A percentile compares a stretch with the other conserved stretches of the same genome.
Conservation (phyloP, 2,329 filamentous ascomycete species). For the Tricladium varicosporioides region DNA sequence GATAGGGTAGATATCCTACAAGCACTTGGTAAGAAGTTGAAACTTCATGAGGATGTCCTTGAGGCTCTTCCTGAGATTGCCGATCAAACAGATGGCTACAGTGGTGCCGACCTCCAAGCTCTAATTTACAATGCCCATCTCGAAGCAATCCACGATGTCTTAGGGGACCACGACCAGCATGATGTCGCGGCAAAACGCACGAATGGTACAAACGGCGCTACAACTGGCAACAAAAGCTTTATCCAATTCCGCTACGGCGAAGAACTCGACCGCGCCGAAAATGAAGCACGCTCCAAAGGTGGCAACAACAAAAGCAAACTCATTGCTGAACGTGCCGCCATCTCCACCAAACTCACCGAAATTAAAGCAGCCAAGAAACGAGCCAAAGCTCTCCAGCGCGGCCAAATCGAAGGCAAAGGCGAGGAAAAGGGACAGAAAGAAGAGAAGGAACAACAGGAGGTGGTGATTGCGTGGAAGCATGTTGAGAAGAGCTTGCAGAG, state of each 20-base stretch:
- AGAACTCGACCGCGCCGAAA: conserved; percentile 47
- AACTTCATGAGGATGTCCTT: conserved; percentile 64
- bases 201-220: conserved; percentile 19
- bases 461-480: conserved; percentile 82
- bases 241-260: conserved; percentile 82
- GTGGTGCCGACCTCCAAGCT: conserved; percentile 90
- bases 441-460: conserved; percentile 58
- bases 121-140: conserved; percentile 95
- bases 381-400: conserved; percentile 26
- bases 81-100: conserved; percentile 79
- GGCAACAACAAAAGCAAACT: conserved; percentile 51
- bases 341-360: conserved; percentile 77
- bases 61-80: conserved; percentile 68
- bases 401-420: conserved; percentile 19
- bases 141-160: conserved; percentile 91
- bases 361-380: conserved; percentile 67
- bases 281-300: conserved; percentile 38
- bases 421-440: conserved; percentile 39
- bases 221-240: conserved; percentile 52
- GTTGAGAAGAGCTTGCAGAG: conserved; percentile 72
- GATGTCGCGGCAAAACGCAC: conserved; percentile 32
- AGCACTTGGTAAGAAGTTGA: conserved; percentile 79
- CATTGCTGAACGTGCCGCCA: conserved; percentile 73
- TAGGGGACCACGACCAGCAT: conserved; percentile 58
- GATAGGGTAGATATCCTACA: conserved; percentile 87